Evolutionary conservation across 2,329 filamentous ascomycete genomes (phyloP).

Genomic region (Ophiocordyceps polyrhachis-furcata): DNA sequence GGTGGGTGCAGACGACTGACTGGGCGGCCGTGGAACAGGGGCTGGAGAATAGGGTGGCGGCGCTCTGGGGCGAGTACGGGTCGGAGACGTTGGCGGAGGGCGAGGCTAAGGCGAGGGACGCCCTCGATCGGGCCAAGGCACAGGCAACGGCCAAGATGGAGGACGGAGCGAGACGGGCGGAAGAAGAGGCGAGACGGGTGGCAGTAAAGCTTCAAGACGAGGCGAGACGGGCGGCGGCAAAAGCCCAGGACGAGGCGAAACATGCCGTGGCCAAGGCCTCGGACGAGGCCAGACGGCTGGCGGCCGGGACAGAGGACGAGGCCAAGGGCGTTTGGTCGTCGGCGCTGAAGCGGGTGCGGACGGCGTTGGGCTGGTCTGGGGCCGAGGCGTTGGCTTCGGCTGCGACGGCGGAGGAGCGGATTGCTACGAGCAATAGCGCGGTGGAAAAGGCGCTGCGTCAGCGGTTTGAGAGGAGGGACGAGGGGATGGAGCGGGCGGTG

Average conservation of each 20-base stretch:
- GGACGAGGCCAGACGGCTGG: constrained; percentile 5
- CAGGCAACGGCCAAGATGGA: constrained; percentile 10
- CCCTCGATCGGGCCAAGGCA: constrained; percentile 13
- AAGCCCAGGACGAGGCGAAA: constrained; percentile 14
- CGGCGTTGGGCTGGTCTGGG: constrained; percentile 7
- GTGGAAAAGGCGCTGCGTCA: constrained; percentile 31
- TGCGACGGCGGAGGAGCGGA: constrained; percentile 2
- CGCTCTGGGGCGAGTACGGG: constrained; percentile 22
- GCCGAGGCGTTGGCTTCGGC: constrained; percentile 6
- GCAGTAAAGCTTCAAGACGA: constrained; percentile 12
- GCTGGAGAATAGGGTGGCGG: constrained; percentile 28
- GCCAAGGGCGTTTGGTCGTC: constrained; percentile 19
- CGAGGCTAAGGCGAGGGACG: constrained; percentile 23
- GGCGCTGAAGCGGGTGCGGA: constrained; percentile 14
- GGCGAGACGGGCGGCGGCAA: constrained; percentile 18
- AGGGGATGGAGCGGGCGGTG: not conserved
- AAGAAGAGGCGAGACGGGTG: constrained; percentile 7
- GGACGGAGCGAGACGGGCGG: constrained; percentile 4
- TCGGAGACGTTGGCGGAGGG: constrained; percentile 29
- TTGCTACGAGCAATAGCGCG: constrained; percentile 9
- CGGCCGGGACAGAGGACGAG: constrained; percentile 12
- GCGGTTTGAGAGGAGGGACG: constrained; percentile 23
- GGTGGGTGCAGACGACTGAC: constrained; percentile 45
- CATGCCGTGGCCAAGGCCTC: constrained; percentile 7
- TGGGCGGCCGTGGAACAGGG: constrained; percentile 44